Conservation (phyloP, 2,329 filamentous ascomycete genomes). For the Aspergillus cejpii region DNA sequence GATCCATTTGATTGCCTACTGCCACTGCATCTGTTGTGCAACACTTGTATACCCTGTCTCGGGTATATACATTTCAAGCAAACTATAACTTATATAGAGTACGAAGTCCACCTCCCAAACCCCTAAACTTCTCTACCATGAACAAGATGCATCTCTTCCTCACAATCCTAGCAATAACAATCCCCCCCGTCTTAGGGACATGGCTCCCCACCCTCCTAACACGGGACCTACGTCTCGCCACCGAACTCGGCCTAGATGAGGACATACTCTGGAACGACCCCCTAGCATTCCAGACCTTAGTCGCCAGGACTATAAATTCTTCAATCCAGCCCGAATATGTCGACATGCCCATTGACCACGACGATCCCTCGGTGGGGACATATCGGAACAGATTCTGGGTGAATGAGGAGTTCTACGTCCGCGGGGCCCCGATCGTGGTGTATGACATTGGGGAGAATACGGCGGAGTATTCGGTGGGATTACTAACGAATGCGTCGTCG, state of each 20-base stretch:
- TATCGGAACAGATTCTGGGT: slow-evolving; percentile 53
- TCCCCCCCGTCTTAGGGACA: slow-evolving; percentile 10
- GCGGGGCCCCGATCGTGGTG: slow-evolving; percentile 48
- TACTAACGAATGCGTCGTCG: slow-evolving; percentile 23
- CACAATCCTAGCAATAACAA: slow-evolving; percentile 9
- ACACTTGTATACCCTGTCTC: too few species aligned
- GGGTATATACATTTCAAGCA: too few species aligned
- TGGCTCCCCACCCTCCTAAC: slow-evolving; percentile 11
- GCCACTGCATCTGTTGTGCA: too few species aligned
- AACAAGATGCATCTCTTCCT: neutral
- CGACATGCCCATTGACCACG: slow-evolving; percentile 31
- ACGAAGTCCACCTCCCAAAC: too few species aligned
- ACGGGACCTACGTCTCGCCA: slow-evolving; percentile 16
- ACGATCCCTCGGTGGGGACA: slow-evolving; percentile 38
- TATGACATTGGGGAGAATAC: slow-evolving; percentile 45
- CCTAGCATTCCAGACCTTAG: slow-evolving; percentile 10
- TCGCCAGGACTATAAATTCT: slow-evolving; percentile 2
- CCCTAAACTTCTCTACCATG: too few species aligned
- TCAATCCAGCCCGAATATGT: slow-evolving; percentile 11
- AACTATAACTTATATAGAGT: neutral
- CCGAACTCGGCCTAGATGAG: slow-evolving; percentile 18
- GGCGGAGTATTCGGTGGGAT: slow-evolving; percentile 35
- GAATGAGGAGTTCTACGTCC: slow-evolving; percentile 48
- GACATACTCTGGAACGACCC: slow-evolving; percentile 10
- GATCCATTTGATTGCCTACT: too few species aligned